Percentiles rank a stretch among this genome's conserved stretches.
phyloP scores from a whole-genome alignment of 495 filamentous ascomycete species.

The Daldinia vernicosa region DNA sequence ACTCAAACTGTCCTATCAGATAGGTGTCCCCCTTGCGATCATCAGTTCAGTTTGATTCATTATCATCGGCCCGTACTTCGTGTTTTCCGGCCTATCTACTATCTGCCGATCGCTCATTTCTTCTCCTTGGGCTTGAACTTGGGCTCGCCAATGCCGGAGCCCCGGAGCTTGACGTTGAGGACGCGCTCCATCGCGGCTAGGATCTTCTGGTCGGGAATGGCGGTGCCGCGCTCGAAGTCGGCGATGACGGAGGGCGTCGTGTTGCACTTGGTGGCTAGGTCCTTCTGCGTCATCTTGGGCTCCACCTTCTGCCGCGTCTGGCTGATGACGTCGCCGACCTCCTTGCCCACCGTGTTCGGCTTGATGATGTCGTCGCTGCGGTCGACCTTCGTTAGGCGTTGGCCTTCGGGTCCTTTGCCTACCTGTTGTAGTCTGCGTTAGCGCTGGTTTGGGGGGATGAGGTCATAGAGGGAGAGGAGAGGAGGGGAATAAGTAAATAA shows the following conservation, averaged over 20 bases:
- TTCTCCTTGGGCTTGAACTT: conserved; percentile 74
- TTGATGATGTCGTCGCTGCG: conserved; percentile 97
- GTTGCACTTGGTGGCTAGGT: conserved; percentile 94
- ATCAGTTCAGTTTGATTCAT: conserved; percentile 15
- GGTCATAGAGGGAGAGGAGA: background rate
- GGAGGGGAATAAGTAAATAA: background rate
- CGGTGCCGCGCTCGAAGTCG: conserved; percentile 85
- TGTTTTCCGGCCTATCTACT: background rate
- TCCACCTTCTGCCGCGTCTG: conserved; percentile 73
- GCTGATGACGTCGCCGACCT: conserved; percentile 84
- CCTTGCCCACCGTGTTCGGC: conserved; percentile 84
- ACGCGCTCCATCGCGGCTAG: conserved; percentile 81
- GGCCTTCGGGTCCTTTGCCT: conserved; percentile 71
- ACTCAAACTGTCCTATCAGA: background rate
- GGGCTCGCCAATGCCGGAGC: conserved; percentile 76
- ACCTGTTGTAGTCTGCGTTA: conserved; percentile 34
- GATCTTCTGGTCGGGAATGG: conserved; percentile 85
- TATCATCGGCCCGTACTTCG: background rate
- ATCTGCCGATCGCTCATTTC: conserved; percentile 8
- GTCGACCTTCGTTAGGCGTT: conserved; percentile 97
- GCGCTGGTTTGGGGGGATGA: conserved; percentile 6
- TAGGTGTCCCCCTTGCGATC: background rate
- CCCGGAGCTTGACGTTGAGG: conserved; percentile 85
- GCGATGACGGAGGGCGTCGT: conserved; percentile 80
- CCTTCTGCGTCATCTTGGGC: conserved; percentile 95